Conservation (phyloP, 495 filamentous ascomycete species). For the Talaromyces adpressus region DNA sequence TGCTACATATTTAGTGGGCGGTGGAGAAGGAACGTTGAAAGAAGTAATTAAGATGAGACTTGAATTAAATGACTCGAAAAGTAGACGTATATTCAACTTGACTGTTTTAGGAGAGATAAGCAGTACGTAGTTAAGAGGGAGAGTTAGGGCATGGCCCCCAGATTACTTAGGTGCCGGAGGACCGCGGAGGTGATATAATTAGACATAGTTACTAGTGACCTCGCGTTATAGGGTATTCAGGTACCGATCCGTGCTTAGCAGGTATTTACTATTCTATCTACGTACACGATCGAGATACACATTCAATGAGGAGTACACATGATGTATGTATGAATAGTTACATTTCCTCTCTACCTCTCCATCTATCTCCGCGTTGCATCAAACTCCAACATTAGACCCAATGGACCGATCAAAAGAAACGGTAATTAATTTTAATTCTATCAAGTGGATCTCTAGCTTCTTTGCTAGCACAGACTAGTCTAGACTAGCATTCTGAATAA, state of each 20-base stretch:
- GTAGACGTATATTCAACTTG: background rate
- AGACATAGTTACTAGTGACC: too few species aligned
- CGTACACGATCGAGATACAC: background rate
- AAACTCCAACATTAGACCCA: background rate
- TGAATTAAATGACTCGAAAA: background rate
- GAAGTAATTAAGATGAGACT: background rate
- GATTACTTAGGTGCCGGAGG: background rate
- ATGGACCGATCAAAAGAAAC: background rate
- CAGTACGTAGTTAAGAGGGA: background rate
- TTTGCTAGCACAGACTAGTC: background rate
- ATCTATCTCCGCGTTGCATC: background rate
- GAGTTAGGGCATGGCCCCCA: background rate
- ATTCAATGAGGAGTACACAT: background rate
- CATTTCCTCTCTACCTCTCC: background rate
- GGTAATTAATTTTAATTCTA: background rate
- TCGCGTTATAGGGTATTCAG: background rate
- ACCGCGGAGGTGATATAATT: background rate
- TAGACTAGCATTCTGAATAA: background rate
- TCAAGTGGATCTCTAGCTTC: background rate
- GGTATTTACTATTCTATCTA: background rate
- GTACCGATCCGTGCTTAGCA: background rate
- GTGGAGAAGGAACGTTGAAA: background rate
- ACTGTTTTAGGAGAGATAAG: background rate
- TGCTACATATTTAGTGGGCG: background rate
- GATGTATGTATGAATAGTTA: background rate